These are phyloP conservation scores for Erysimum cheiranthoides DNA, from an alignment of 345 rosid species.

Conservation along the genomic window DNA sequence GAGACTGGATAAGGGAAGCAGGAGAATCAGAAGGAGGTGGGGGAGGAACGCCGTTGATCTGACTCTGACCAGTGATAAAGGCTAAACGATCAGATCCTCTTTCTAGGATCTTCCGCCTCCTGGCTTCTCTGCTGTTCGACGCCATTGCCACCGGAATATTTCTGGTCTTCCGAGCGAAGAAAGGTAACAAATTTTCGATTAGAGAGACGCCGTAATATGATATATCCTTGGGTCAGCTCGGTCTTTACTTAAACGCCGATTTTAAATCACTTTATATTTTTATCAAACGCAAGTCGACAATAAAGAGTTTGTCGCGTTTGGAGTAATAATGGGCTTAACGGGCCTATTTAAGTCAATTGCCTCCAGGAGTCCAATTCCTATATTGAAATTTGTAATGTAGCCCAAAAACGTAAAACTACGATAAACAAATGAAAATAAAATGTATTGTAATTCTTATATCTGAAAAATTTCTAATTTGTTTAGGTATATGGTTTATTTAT, in stretches of 20 bases:
- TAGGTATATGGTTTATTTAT: too few species aligned
- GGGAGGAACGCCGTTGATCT: slow-evolving; percentile 53
- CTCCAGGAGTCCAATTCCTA: neutral
- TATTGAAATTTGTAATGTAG: neutral
- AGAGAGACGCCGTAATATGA: slow-evolving; percentile 1
- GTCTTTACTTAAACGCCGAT: slow-evolving; percentile 16
- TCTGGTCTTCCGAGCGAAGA: neutral
- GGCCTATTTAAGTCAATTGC: neutral
- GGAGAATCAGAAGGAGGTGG: slow-evolving; percentile 49
- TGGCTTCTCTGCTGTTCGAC: slow-evolving; percentile 65
- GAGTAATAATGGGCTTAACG: slow-evolving; percentile 35
- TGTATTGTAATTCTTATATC: too few species aligned
- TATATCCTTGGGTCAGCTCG: neutral
- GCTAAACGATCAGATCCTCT: slow-evolving; percentile 91
- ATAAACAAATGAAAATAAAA: too few species aligned
- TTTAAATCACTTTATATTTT: neutral
- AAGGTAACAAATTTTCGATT: slow-evolving; percentile 6
- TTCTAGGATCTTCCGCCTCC: slow-evolving; percentile 76
- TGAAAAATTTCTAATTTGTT: too few species aligned
- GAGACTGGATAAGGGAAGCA: slow-evolving; percentile 42
- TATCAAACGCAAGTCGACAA: slow-evolving; percentile 10
- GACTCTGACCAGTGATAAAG: slow-evolving; percentile 69
- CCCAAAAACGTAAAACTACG: neutral
- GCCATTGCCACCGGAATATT: slow-evolving; percentile 45
- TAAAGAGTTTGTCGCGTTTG: slow-evolving; percentile 6